A percentile compares a stretch with the other conserved stretches of the same genome.
phyloP scores from a whole-genome alignment of 129 eudicot species.

The Lactuca saligna region DNA sequence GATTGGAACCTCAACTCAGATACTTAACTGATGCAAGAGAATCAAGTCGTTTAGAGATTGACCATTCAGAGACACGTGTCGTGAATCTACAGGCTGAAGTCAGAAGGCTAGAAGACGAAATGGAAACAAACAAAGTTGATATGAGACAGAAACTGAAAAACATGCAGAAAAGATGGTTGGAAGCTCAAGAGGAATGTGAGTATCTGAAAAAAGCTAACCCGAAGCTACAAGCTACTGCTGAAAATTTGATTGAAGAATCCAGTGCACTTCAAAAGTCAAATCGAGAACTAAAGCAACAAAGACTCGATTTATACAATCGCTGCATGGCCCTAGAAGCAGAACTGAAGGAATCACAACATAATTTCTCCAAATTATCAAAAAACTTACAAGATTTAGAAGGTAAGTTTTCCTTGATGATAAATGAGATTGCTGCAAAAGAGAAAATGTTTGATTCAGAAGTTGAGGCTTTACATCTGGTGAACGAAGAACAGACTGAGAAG shows the following conservation, averaged over 20 bases:
- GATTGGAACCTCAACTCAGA: slow-evolving; percentile 70
- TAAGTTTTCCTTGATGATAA: slow-evolving; percentile 36
- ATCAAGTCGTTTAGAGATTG: slow-evolving; percentile 53
- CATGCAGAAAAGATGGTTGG: slow-evolving; percentile 65
- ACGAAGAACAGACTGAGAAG: slow-evolving; percentile 43
- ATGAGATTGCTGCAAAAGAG: slow-evolving; percentile 46
- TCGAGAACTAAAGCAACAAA: slow-evolving; percentile 61
- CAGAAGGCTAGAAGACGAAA: slow-evolving; percentile 43
- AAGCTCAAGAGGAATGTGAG: slow-evolving; percentile 72
- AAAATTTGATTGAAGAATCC: slow-evolving; percentile 68
- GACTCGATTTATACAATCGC: slow-evolving; percentile 44
- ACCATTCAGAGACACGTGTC: slow-evolving; percentile 50
- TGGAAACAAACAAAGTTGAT: slow-evolving; percentile 47
- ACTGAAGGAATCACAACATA: slow-evolving; percentile 41
- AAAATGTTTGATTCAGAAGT: slow-evolving; percentile 45
- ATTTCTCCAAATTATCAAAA: slow-evolving; percentile 32
- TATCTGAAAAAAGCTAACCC: slow-evolving; percentile 60
- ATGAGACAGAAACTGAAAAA: slow-evolving; percentile 52
- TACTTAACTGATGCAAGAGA: slow-evolving; percentile 66
- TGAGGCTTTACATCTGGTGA: slow-evolving; percentile 36
- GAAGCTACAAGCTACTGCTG: slow-evolving; percentile 57
- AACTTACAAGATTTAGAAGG: slow-evolving; percentile 48
- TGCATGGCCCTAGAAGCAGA: slow-evolving; percentile 48
- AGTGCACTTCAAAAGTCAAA: slow-evolving; percentile 56
- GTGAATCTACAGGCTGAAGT: slow-evolving; percentile 45